These are phyloP conservation scores for Batkoa obscura DNA, from an alignment of 371 early-diverging fungal species.

Conservation along the genomic window DNA sequence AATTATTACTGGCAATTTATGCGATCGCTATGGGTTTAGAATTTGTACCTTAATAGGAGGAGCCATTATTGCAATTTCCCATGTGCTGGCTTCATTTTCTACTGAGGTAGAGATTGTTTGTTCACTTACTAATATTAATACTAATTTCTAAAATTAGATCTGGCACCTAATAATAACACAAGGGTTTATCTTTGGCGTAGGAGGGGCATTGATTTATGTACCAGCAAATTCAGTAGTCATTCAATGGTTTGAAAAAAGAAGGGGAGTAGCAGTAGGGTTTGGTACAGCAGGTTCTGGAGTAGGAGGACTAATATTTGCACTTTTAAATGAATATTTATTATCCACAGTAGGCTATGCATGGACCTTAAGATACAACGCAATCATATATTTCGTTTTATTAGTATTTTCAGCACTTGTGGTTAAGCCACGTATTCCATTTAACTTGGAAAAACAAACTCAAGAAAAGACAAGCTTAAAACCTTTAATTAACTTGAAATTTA, in stretches of 20 bases:
- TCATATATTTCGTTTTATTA: constrained; percentile 24
- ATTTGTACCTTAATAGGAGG: not conserved
- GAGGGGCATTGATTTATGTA: constrained; percentile 30
- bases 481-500: not conserved
- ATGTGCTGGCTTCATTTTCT: not conserved
- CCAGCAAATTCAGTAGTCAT: constrained; percentile 33
- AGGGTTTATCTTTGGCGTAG: constrained; percentile 26
- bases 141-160: constrained; percentile 8
- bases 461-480: too few relatives aligned
- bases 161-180: constrained; percentile 36
- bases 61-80: not conserved
- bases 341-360: constrained; percentile 29
- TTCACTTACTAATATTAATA: not conserved
- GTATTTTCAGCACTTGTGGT: constrained; percentile 9
- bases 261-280: constrained; percentile 57
- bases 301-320: constrained; percentile 52
- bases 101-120: not conserved
- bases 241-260: constrained; percentile 49
- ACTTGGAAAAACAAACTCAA: not conserved
- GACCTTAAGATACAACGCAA: constrained; percentile 39
- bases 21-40: not conserved
- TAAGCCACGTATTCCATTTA: not conserved
- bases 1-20: not conserved
- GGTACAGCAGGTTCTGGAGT: constrained; percentile 56
- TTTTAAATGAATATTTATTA: constrained; percentile 32